Evolutionary conservation across 768 basidiomycete genomes (phyloP).

Genomic region (Termitomyces bulborhizus): DNA sequence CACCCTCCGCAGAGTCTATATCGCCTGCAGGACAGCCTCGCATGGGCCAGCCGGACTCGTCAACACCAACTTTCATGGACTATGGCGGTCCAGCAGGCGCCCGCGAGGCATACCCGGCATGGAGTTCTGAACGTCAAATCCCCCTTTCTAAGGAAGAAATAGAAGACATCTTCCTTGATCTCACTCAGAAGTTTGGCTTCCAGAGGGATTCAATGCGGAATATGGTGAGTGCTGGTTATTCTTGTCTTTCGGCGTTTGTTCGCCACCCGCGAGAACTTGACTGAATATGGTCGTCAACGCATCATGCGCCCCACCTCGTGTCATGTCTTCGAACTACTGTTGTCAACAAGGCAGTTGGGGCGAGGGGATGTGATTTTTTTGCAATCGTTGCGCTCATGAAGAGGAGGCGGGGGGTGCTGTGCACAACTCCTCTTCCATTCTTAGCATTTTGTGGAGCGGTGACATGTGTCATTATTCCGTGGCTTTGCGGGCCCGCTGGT

Average conservation of each 20-base stretch:
- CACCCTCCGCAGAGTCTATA: slow-evolving; percentile 73
- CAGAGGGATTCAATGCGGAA: slow-evolving; percentile 93
- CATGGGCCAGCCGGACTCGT: slow-evolving; percentile 59
- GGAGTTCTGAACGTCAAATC: slow-evolving; percentile 87
- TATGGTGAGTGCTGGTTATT: slow-evolving; percentile 53
- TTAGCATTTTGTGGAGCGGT: background rate
- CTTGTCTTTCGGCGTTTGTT: slow-evolving; percentile 2
- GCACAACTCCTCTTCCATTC: slow-evolving; percentile 4
- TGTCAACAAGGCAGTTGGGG: background rate
- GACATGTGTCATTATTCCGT: background rate
- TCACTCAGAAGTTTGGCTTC: slow-evolving; percentile 98
- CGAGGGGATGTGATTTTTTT: background rate
- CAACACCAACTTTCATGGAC: slow-evolving; percentile 70
- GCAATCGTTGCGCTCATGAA: background rate
- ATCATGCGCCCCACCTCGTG: slow-evolving; percentile 5
- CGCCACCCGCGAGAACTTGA: slow-evolving; percentile 10
- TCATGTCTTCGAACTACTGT: background rate
- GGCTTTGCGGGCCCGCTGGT: background rate
- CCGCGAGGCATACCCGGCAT: slow-evolving; percentile 90
- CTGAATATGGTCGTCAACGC: slow-evolving; percentile 1
- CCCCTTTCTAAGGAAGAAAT: slow-evolving; percentile 99
- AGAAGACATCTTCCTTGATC: slow-evolving; percentile 95
- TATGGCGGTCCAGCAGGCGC: slow-evolving; percentile 47
- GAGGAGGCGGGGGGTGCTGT: background rate
- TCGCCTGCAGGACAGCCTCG: slow-evolving; percentile 43